Percentiles rank a stretch among this genome's conserved stretches.
phyloP scores from a whole-genome alignment of 805 yeast genomes.

The Candida stauntonica region DNA sequence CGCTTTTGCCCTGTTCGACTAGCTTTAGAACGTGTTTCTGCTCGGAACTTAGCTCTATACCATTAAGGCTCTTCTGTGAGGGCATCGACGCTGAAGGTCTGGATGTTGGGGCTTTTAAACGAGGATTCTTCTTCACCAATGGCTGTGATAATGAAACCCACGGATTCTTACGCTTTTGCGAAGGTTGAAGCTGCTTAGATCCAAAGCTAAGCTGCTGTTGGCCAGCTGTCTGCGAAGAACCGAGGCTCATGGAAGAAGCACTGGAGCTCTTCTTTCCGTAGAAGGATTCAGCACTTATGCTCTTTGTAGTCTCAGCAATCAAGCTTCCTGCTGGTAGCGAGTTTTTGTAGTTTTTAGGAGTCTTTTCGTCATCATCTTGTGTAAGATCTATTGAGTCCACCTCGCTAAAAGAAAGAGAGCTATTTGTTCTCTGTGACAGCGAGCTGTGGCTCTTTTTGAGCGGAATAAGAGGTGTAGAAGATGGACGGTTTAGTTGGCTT shows the following conservation, averaged over 20 bases:
- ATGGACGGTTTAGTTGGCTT: slow-evolving; percentile 4
- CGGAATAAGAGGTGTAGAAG: slow-evolving; percentile 1
- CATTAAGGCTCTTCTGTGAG: background rate
- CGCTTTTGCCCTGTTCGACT: slow-evolving; percentile 47
- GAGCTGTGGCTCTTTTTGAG: slow-evolving; percentile 5
- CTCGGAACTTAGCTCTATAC: slow-evolving; percentile 36
- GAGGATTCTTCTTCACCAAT: slow-evolving; percentile 13
- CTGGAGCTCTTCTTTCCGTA: too few species aligned
- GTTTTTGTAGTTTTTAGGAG: slow-evolving; percentile 11
- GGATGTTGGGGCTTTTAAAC: slow-evolving; percentile 1
- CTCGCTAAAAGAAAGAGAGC: slow-evolving; percentile 5
- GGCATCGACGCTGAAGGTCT: background rate
- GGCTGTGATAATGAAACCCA: slow-evolving; percentile 8
- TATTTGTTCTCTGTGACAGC: slow-evolving; percentile 3
- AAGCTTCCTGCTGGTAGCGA: slow-evolving; percentile 9
- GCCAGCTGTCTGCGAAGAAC: background rate
- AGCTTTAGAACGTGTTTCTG: slow-evolving; percentile 48
- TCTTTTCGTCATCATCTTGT: slow-evolving; percentile 3
- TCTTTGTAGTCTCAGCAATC: background rate
- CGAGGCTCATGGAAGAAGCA: background rate
- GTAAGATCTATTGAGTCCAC: slow-evolving; percentile 5
- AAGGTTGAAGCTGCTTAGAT: background rate
- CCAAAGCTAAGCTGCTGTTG: slow-evolving; percentile 9
- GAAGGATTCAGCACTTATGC: too few species aligned
- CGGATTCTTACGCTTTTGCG: slow-evolving; percentile 15